Percentiles rank a stretch among this genome's conserved stretches.
These are phyloP conservation scores for Fomitopsis schrenkii DNA, from an alignment of 1,284 basidiomycete genomes.

Conservation along the genomic window DNA sequence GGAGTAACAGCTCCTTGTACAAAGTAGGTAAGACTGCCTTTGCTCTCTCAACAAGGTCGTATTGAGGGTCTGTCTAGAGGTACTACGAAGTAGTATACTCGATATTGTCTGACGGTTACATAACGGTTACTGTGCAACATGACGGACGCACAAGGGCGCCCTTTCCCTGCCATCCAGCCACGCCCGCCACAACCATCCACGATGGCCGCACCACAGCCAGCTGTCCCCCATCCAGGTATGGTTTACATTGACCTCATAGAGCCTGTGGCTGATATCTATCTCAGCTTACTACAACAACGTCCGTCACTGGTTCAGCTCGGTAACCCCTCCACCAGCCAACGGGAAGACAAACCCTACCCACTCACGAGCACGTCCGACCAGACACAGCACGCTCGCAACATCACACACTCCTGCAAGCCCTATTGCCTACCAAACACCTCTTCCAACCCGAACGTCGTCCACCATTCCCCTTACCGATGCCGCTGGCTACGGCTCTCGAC, in stretches of 20 bases:
- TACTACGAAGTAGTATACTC: too few relatives aligned
- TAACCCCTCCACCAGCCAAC: conserved; percentile 45
- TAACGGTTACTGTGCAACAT: neutral
- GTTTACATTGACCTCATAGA: neutral
- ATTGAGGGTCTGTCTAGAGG: too few relatives aligned
- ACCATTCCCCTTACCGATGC: conserved; percentile 3
- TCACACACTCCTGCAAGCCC: conserved; percentile 22
- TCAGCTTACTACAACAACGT: conserved; percentile 62
- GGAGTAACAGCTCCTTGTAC: too few relatives aligned
- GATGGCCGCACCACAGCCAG: neutral
- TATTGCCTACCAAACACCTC: conserved; percentile 22
- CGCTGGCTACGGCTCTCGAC: conserved; percentile 34
- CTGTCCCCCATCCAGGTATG: conserved; percentile 11
- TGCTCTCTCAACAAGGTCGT: too few relatives aligned
- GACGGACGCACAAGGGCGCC: neutral
- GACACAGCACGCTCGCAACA: conserved; percentile 30
- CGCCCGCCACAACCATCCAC: neutral
- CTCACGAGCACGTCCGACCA: conserved; percentile 33
- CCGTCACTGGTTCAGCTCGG: conserved; percentile 53
- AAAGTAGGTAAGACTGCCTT: too few relatives aligned
- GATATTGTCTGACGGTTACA: too few relatives aligned
- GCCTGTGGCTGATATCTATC: neutral
- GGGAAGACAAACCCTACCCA: conserved; percentile 26
- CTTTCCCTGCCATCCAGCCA: neutral
- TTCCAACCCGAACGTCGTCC: conserved; percentile 11